A percentile compares a stretch with the other conserved stretches of the same genome.
Conservation (phyloP, 2,329 filamentous ascomycete genomes). For the Aureobasidium namibiae region DNA sequence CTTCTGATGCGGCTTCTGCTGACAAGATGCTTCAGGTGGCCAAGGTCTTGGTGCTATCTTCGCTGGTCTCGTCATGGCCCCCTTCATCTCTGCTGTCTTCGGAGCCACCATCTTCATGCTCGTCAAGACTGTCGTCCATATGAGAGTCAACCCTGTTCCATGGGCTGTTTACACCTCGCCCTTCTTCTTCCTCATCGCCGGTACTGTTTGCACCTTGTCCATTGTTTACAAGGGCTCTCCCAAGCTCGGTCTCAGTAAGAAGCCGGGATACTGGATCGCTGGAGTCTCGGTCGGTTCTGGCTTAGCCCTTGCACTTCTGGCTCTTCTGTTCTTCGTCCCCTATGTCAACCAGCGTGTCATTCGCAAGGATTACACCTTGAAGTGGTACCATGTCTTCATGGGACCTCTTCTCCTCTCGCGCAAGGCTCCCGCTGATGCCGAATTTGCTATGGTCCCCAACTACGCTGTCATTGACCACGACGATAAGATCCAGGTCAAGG, state of each 20-base stretch:
- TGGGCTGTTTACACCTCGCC: constrained; percentile 43
- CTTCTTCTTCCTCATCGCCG: constrained; percentile 43
- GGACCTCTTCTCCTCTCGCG: constrained; percentile 41
- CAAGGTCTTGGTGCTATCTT: constrained; percentile 37
- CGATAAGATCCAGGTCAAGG: constrained; percentile 39
- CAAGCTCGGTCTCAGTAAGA: constrained; percentile 37
- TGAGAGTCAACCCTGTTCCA: constrained; percentile 41
- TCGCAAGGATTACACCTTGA: constrained; percentile 24
- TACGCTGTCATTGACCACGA: constrained; percentile 69
- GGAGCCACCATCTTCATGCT: constrained; percentile 42
- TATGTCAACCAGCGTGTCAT: constrained; percentile 26
- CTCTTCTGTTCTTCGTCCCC: constrained; percentile 33
- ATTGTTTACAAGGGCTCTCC: constrained; percentile 43
- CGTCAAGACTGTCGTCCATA: constrained; percentile 43
- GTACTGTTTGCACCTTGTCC: constrained; percentile 46
- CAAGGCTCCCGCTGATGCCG: constrained; percentile 43
- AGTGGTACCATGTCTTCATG: constrained; percentile 25
- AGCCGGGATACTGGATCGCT: constrained; percentile 35
- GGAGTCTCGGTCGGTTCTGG: constrained; percentile 42
- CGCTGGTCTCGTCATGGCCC: constrained; percentile 41
- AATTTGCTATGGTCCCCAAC: constrained; percentile 56
- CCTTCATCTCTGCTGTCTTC: constrained; percentile 39
- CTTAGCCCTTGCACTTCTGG: constrained; percentile 30
- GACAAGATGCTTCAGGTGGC: constrained; percentile 19
- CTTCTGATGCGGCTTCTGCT: background rate